A percentile compares a stretch with the other conserved stretches of the same genome.
These are phyloP conservation scores for Dalbergia cochinchinensis DNA, from an alignment of 306 rosid species.

Conservation along the genomic window DNA sequence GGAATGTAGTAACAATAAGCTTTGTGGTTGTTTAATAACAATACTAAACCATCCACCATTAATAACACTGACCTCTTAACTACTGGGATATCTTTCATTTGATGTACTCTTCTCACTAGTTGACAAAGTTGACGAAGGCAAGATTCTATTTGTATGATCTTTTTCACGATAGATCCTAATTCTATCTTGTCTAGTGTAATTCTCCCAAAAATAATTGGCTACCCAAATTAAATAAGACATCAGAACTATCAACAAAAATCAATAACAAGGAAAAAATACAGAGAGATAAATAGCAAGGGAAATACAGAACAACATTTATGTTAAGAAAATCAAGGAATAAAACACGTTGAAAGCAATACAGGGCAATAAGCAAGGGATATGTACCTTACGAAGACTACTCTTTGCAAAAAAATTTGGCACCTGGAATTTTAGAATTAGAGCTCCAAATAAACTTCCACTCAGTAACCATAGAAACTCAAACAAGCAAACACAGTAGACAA, in stretches of 20 bases:
- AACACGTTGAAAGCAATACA: constrained; percentile 11
- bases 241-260: constrained; percentile 22
- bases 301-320: constrained; percentile 15
- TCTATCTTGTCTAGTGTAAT: neutral
- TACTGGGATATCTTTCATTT: too few relatives aligned
- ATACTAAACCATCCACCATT: too few relatives aligned
- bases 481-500: constrained; percentile 17
- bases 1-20: too few relatives aligned
- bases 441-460: constrained; percentile 37
- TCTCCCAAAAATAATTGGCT: neutral
- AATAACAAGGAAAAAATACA: neutral
- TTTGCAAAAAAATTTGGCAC: constrained; percentile 75
- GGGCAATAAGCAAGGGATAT: constrained; percentile 30
- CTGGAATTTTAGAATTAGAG: constrained; percentile 60
- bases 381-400: constrained; percentile 82
- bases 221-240: constrained; percentile 8
- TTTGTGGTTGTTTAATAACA: too few relatives aligned
- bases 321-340: constrained; percentile 21
- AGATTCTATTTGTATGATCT: too few relatives aligned
- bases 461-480: constrained; percentile 23
- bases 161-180: too few relatives aligned
- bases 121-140: too few relatives aligned
- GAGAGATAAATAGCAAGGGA: neutral
- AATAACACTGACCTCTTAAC: too few relatives aligned
- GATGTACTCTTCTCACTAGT: too few relatives aligned